Conservation (phyloP, 768 basidiomycete species). For the Terana coerulea region DNA sequence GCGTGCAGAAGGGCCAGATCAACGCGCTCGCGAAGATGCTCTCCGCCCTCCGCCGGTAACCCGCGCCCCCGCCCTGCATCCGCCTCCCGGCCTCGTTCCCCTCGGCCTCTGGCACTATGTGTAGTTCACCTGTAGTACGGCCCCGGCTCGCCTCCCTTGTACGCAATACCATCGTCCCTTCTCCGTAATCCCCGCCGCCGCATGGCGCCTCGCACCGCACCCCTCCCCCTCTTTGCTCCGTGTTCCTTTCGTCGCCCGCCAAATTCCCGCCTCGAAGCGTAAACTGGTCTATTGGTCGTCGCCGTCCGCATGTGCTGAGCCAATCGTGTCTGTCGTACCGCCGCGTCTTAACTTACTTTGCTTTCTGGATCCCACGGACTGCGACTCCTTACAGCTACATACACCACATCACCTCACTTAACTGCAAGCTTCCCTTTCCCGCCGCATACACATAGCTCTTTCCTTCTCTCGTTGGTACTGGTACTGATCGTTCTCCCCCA, state of each 20-base stretch:
- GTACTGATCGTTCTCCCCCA: constrained; percentile 6
- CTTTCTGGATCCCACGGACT: constrained; percentile 7
- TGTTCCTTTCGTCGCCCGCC: not conserved
- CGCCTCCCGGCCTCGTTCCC: constrained; percentile 3
- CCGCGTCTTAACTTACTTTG: constrained; percentile 6
- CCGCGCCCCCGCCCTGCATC: not conserved
- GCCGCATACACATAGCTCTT: not conserved
- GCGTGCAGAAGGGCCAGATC: constrained; percentile 88
- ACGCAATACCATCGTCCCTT: not conserved
- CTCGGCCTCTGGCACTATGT: not conserved
- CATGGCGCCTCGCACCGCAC: not conserved
- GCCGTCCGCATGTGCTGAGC: constrained; percentile 4
- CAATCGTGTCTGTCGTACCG: constrained; percentile 2
- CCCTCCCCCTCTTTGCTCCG: not conserved
- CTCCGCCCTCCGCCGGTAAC: constrained; percentile 66
- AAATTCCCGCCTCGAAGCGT: not conserved
- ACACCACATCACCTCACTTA: not conserved
- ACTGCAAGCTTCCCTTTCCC: not conserved
- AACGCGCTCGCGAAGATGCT: constrained; percentile 90
- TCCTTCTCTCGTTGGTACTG: constrained; percentile 11
- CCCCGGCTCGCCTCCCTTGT: not conserved
- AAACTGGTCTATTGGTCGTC: constrained; percentile 1
- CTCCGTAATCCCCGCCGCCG: not conserved
- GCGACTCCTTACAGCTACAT: not conserved
- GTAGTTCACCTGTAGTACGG: not conserved